phyloP scores from a whole-genome alignment of 768 basidiomycete genomes.

The Boletus rubescentipes region DNA sequence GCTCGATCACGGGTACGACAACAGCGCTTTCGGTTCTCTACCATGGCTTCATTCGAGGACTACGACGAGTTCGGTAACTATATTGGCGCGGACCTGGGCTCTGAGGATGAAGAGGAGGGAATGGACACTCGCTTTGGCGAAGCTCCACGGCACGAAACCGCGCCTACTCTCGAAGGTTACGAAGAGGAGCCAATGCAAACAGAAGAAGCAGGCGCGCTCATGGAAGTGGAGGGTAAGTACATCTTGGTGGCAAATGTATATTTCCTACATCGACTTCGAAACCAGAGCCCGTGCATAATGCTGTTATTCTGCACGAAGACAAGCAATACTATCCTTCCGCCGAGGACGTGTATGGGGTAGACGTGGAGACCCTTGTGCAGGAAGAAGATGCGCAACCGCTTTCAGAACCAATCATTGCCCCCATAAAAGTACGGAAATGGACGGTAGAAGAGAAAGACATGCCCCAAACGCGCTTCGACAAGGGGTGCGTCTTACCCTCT shows the following conservation, averaged over 20 bases:
- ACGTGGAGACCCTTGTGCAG: slow-evolving; percentile 95
- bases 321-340: slow-evolving; percentile 98
- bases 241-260: background rate
- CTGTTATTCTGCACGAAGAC: slow-evolving; percentile 91
- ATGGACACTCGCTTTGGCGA: slow-evolving; percentile 51
- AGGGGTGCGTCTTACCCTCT: slow-evolving; percentile 59
- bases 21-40: slow-evolving; percentile 1
- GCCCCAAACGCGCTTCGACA: slow-evolving; percentile 97
- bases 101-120: slow-evolving; percentile 65
- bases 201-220: slow-evolving; percentile 62
- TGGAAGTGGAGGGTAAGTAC: slow-evolving; percentile 80
- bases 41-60: slow-evolving; percentile 66
- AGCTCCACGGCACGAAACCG: slow-evolving; percentile 35
- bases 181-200: slow-evolving; percentile 66
- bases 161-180: slow-evolving; percentile 76
- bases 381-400: slow-evolving; percentile 98
- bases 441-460: slow-evolving; percentile 92
- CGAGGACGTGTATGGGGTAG: slow-evolving; percentile 86
- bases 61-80: slow-evolving; percentile 98
- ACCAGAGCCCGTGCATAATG: slow-evolving; percentile 74
- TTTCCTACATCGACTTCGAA: slow-evolving; percentile 9
- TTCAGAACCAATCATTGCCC: slow-evolving; percentile 92
- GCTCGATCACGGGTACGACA: slow-evolving; percentile 7
- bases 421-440: slow-evolving; percentile 94
- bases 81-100: slow-evolving; percentile 92